Conservation (phyloP, 2,329 filamentous ascomycete species). For the Fusarium verrucosum region DNA sequence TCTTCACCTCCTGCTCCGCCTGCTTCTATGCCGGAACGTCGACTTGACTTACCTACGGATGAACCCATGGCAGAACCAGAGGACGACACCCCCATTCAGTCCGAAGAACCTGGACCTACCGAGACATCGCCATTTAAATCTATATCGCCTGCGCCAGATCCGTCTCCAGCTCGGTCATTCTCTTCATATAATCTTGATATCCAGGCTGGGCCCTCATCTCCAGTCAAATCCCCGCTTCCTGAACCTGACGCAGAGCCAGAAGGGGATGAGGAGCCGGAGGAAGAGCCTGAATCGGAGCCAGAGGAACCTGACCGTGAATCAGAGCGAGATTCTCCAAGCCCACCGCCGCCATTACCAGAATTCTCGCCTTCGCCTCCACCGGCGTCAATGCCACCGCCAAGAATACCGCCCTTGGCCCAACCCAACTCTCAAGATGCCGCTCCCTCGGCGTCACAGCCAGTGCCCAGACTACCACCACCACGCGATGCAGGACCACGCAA, state of each 20-base stretch:
- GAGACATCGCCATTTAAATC: constrained; percentile 6
- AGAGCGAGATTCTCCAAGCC: neutral
- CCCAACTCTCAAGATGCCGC: neutral
- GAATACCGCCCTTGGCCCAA: constrained; percentile 15
- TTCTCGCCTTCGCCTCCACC: constrained; percentile 17
- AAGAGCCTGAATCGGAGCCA: neutral
- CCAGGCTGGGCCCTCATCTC: neutral
- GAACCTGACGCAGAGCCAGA: neutral
- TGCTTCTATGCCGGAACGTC: constrained; percentile 26
- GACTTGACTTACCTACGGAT: neutral
- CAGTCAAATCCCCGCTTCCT: neutral
- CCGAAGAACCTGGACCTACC: neutral
- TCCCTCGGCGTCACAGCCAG: constrained; percentile 23
- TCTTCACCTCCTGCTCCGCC: constrained; percentile 9
- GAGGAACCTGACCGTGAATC: neutral
- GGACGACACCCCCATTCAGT: neutral
- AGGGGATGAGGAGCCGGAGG: neutral
- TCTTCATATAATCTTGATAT: constrained; percentile 11
- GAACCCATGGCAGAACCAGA: neutral
- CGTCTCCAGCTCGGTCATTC: constrained; percentile 13
- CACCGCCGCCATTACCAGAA: neutral
- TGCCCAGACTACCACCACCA: constrained; percentile 40
- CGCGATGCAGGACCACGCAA: constrained; percentile 63
- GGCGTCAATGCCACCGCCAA: constrained; percentile 31
- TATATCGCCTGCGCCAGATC: neutral